A percentile compares a stretch with the other conserved stretches of the same genome.
These are phyloP conservation scores for Terana coerulea DNA, from an alignment of 768 basidiomycete species.

Conservation along the genomic window DNA sequence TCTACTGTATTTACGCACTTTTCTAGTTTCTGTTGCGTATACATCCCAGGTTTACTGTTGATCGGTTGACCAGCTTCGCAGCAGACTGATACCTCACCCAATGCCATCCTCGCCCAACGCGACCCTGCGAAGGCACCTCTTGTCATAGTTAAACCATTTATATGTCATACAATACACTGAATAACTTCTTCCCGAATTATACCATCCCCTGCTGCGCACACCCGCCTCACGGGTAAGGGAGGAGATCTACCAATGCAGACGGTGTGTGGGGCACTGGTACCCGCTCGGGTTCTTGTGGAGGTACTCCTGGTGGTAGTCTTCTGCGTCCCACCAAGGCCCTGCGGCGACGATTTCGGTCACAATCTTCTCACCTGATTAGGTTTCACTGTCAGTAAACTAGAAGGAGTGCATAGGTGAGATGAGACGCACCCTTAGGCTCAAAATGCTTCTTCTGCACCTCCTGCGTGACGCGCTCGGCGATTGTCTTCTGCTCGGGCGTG, in stretches of 20 bases:
- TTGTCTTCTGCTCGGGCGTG: slow-evolving; percentile 63
- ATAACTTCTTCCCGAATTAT: too few species aligned
- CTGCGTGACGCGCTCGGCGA: slow-evolving; percentile 72
- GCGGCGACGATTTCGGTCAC: slow-evolving; percentile 72
- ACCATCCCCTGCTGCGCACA: too few species aligned
- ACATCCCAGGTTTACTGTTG: too few species aligned
- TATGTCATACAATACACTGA: too few species aligned
- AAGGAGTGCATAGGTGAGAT: not conserved
- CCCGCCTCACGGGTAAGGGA: too few species aligned
- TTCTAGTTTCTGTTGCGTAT: too few species aligned
- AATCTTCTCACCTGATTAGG: slow-evolving; percentile 53
- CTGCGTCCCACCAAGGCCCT: slow-evolving; percentile 77
- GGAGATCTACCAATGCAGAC: slow-evolving; percentile 76
- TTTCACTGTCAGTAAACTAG: not conserved
- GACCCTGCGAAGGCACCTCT: too few species aligned
- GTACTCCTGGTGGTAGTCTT: slow-evolving; percentile 83
- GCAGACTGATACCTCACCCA: too few species aligned
- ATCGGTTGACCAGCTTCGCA: too few species aligned
- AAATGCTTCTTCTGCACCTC: slow-evolving; percentile 86
- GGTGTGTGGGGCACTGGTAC: slow-evolving; percentile 90
- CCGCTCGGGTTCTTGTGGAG: slow-evolving; percentile 80
- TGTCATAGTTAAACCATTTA: too few species aligned
- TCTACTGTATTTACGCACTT: too few species aligned
- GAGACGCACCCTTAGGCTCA: slow-evolving; percentile 43
- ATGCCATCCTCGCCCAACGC: too few species aligned